These are phyloP conservation scores for Serendipita sp. DNA, from an alignment of 768 basidiomycete species.

Conservation along the genomic window DNA sequence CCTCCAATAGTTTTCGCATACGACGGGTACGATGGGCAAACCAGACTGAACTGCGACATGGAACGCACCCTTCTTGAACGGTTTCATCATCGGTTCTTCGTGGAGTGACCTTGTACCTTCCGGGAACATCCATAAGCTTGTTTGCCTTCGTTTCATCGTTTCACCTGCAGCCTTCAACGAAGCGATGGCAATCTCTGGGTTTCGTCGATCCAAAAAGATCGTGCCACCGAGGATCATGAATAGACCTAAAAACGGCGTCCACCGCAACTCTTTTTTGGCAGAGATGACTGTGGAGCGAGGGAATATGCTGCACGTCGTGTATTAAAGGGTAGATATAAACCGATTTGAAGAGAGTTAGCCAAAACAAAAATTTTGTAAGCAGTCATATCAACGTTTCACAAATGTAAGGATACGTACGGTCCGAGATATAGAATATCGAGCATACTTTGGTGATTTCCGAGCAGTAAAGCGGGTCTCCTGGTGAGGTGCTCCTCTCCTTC, in stretches of 20 bases:
- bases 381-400: conserved; percentile 9
- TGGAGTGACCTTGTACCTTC: conserved; percentile 81
- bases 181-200: conserved; percentile 42
- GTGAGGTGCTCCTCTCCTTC: conserved; percentile 75
- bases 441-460: conserved; percentile 90
- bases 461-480: conserved; percentile 53
- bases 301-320: conserved; percentile 40
- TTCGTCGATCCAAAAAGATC: conserved; percentile 82
- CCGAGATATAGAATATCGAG: conserved; percentile 72
- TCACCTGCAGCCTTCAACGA: conserved; percentile 65
- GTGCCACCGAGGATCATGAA: conserved; percentile 83
- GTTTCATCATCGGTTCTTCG: conserved; percentile 48
- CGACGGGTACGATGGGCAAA: conserved; percentile 80
- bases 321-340: conserved; percentile 1
- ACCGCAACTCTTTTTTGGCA: conserved; percentile 82
- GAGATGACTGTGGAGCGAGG: conserved; percentile 73
- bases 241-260: conserved; percentile 67
- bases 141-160: conserved; percentile 48
- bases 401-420: conserved; percentile 31
- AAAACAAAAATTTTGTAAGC: background rate
- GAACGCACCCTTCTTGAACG: conserved; percentile 97
- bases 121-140: conserved; percentile 88
- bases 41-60: conserved; percentile 84
- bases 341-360: conserved; percentile 7
- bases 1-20: conserved; percentile 86